phyloP scores from a whole-genome alignment of 2,329 filamentous ascomycete genomes.

The Capronia epimyces region DNA sequence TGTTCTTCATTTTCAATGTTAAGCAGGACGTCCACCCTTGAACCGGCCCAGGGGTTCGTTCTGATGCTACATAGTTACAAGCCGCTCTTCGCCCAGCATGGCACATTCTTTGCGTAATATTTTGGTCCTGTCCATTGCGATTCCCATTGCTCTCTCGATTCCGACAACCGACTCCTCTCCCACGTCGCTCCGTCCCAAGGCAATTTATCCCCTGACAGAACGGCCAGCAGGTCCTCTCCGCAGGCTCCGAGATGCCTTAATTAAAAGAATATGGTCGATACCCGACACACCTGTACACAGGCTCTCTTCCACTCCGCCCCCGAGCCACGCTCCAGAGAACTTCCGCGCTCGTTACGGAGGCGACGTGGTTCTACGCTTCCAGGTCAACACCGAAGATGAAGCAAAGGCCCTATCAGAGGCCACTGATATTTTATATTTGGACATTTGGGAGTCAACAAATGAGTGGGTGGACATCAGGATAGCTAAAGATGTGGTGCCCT shows the following conservation, averaged over 20 bases:
- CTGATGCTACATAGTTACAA: constrained; percentile 4
- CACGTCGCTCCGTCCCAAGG: constrained; percentile 5
- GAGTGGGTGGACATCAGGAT: constrained; percentile 82
- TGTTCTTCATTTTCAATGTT: background rate
- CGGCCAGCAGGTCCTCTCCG: constrained; percentile 18
- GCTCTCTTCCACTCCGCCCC: constrained; percentile 19
- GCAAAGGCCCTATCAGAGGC: constrained; percentile 67
- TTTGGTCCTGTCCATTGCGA: constrained; percentile 11
- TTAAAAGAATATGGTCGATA: constrained; percentile 42
- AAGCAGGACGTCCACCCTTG: background rate
- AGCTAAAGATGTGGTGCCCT: constrained; percentile 65
- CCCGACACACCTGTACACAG: constrained; percentile 30
- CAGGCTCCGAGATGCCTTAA: constrained; percentile 39
- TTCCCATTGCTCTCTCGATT: constrained; percentile 11
- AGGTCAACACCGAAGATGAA: constrained; percentile 63
- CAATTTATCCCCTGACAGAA: constrained; percentile 5
- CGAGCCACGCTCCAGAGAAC: constrained; percentile 33
- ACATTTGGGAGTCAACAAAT: constrained; percentile 81
- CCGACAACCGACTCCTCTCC: constrained; percentile 15
- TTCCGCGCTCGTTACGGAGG: constrained; percentile 58
- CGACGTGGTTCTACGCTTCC: constrained; percentile 87
- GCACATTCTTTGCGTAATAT: constrained; percentile 15
- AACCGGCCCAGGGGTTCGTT: background rate
- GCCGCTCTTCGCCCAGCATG: constrained; percentile 11
- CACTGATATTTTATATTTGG: constrained; percentile 68